phyloP scores from a whole-genome alignment of 129 eudicot species.

The Lonicera japonica region DNA sequence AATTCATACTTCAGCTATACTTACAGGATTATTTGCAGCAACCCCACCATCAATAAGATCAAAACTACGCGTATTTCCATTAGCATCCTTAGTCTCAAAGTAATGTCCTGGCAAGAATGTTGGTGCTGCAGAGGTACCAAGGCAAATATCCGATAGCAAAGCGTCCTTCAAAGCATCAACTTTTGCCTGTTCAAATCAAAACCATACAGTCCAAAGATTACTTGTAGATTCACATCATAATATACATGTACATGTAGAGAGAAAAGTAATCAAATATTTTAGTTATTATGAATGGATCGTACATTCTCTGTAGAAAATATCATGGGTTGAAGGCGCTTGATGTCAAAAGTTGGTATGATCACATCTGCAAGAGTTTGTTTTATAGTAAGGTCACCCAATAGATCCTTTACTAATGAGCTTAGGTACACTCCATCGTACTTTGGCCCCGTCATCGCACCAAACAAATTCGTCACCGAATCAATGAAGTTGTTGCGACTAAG shows the following conservation, averaged over 20 bases:
- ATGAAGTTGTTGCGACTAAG: background rate
- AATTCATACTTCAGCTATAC: no score
- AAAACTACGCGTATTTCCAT: no score
- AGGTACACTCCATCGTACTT: constrained; percentile 32
- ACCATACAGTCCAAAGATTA: no score
- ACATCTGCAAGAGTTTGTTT: constrained; percentile 25
- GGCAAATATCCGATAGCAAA: no score
- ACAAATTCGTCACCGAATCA: background rate
- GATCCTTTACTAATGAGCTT: constrained; percentile 5
- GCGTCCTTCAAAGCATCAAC: no score
- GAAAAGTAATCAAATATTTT: background rate
- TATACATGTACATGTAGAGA: background rate
- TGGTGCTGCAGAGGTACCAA: no score
- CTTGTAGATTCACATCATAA: background rate
- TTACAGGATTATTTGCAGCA: no score
- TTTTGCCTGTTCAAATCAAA: no score
- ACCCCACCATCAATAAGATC: no score
- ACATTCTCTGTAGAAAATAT: constrained; percentile 36
- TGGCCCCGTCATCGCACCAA: constrained; percentile 15
- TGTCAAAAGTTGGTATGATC: constrained; percentile 33
- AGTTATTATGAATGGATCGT: background rate
- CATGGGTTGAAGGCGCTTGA: constrained; percentile 38
- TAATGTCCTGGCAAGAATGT: no score
- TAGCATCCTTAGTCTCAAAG: no score
- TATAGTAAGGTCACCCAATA: constrained; percentile 24